Evolutionary conservation across 2,329 filamentous ascomycete genomes (phyloP), one percentile per base, ranked within the genome.

Genomic region (Cercospora zeina): DNA sequence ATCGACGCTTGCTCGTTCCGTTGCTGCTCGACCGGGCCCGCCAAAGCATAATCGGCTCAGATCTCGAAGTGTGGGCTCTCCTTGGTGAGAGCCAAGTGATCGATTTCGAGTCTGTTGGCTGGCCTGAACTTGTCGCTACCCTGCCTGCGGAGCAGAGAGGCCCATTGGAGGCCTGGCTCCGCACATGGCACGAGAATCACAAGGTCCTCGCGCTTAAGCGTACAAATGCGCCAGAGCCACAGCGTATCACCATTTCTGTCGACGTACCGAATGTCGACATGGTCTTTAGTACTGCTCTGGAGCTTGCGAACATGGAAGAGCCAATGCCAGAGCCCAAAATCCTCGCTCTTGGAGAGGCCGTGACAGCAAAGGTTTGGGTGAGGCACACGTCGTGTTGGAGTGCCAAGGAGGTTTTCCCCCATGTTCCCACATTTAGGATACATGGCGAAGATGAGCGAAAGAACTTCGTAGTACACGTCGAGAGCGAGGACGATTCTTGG

Each of bases 221-320:
- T 56, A 13, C 30, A 19, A 80, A 62, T 37, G 30, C 31, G 54
- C 10, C 47, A 31, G 61, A 57, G 57, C 24, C 58, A n/a, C 65
- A 65, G 19, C 87, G 86, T 11, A 93, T 99, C 68, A 81, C 89
- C 31, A 96, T 99, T 58, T 90, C 93, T 0, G 93, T 99, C 13
- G 91, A 96, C 62, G 86, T 99, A 1, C 93, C 93, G 0, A 87
- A 89, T 1, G 82, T 96, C 1, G 86, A 90, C 53, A 85, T 96
- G 19, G 85, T 97, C 0, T 89, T 96, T 75, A 96, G 90, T 0
- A 88, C 89, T 2, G 50, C 67, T 59, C 45, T 74, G 58, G 74
- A 56, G 9, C 69, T 70, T 57, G 36, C 64, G 61, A 27, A 72
- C 61, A 24, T 39, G 33, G 14, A 19, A 45, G 11, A 24, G 49